These are phyloP conservation scores for Nemania abortiva DNA, from an alignment of 2,329 filamentous ascomycete genomes.

Conservation along the genomic window DNA sequence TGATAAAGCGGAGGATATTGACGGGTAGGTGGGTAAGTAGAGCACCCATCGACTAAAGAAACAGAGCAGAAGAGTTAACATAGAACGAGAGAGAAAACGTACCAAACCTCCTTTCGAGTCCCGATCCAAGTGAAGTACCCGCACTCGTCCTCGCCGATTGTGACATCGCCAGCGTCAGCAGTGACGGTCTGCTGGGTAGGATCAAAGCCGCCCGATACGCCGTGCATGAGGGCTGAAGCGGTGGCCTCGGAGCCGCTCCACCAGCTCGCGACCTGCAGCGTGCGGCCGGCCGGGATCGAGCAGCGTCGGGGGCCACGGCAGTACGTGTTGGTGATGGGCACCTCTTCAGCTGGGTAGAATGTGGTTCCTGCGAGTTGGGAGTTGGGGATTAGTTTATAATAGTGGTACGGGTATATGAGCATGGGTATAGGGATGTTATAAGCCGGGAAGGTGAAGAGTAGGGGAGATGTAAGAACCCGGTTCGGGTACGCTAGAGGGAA, in stretches of 20 bases:
- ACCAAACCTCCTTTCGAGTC: slow-evolving; percentile 29
- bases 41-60: too few species aligned
- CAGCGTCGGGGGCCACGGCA: slow-evolving; percentile 31
- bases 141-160: slow-evolving; percentile 25
- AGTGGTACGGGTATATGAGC: neutral
- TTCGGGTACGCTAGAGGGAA: neutral
- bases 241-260: neutral
- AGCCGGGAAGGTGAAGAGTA: neutral
- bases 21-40: too few species aligned
- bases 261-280: neutral
- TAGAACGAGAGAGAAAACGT: neutral
- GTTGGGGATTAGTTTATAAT: neutral
- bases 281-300: slow-evolving; percentile 16
- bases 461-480: neutral
- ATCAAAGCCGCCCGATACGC: slow-evolving; percentile 30
- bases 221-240: slow-evolving; percentile 12
- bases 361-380: slow-evolving; percentile 13
- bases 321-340: slow-evolving; percentile 31
- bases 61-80: neutral
- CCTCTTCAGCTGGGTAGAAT: slow-evolving; percentile 24
- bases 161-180: slow-evolving; percentile 3
- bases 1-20: too few species aligned
- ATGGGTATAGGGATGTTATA: neutral
- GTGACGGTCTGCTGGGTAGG: neutral
- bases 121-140: slow-evolving; percentile 37